Conservation (phyloP, 306 rosid genomes). For the Casuarina cunninghamiana region DNA sequence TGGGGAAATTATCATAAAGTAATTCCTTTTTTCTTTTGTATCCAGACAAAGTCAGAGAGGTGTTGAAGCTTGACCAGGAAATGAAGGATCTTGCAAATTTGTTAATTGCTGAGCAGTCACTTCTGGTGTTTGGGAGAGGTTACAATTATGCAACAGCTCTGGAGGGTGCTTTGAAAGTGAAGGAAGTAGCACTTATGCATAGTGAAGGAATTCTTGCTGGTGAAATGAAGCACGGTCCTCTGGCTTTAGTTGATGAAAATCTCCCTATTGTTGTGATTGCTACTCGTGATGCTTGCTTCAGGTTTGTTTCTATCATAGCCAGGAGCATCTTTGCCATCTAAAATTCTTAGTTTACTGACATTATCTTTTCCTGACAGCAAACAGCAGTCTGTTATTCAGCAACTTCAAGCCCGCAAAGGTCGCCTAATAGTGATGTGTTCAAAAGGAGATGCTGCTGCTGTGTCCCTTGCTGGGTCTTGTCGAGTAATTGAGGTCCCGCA, state of each 20-base stretch:
- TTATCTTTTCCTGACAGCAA: constrained; percentile 61
- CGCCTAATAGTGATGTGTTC: constrained; percentile 92
- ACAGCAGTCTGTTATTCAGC: constrained; percentile 99
- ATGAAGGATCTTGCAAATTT: constrained; percentile 89
- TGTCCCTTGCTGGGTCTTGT: constrained; percentile 61
- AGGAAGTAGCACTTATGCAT: constrained; percentile 98
- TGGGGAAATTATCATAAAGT: constrained; percentile 18
- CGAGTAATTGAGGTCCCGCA: constrained; percentile 87
- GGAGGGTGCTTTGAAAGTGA: constrained; percentile 98
- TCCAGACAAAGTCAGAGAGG: constrained; percentile 88
- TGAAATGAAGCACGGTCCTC: constrained; percentile 99
- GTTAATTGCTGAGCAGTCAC: constrained; percentile 92
- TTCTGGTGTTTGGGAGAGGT: constrained; percentile 96
- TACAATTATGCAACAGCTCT: constrained; percentile 93
- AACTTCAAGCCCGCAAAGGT: constrained; percentile 96
- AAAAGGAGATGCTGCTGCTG: constrained; percentile 75
- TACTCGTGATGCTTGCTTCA: constrained; percentile 92
- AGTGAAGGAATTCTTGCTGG: constrained; percentile 99
- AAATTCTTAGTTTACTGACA: constrained; percentile 30
- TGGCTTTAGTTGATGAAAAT: constrained; percentile 95
- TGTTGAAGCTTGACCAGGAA: constrained; percentile 78
- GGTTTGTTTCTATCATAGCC: constrained; percentile 49
- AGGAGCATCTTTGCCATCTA: constrained; percentile 16
- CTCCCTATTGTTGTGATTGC: constrained; percentile 89
- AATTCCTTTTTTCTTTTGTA: constrained; percentile 10